Conservation (phyloP, 345 rosid species). For the Rhodomyrtus tomentosa region DNA sequence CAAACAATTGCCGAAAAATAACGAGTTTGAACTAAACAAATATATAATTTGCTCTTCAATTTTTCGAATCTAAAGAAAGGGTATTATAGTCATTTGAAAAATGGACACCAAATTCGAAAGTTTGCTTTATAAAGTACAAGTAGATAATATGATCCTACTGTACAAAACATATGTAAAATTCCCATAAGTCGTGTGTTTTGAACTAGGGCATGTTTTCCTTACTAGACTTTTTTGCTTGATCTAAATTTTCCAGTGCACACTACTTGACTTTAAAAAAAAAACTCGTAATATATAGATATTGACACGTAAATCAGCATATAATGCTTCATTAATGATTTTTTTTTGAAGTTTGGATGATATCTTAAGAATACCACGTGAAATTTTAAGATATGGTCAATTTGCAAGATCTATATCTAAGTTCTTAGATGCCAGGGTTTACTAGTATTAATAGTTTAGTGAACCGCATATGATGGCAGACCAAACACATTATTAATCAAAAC, state of each 20-base stretch:
- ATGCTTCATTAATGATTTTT: background rate
- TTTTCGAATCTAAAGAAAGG: background rate
- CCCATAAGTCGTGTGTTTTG: background rate
- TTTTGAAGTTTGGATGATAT: background rate
- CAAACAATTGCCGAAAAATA: background rate
- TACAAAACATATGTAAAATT: background rate
- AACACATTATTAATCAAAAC: slow-evolving; percentile 8
- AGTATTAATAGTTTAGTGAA: background rate
- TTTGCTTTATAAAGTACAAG: background rate
- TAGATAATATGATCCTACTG: background rate
- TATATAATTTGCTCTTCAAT: background rate
- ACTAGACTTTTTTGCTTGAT: background rate
- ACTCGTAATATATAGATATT: background rate
- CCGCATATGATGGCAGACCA: slow-evolving; percentile 10
- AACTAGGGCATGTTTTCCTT: background rate
- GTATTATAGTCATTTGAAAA: background rate
- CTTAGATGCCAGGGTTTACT: background rate
- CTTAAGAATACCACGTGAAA: background rate
- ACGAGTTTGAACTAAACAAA: no score
- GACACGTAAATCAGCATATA: background rate
- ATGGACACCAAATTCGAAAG: background rate
- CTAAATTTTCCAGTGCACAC: background rate
- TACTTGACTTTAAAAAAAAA: no score
- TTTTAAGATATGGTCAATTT: background rate
- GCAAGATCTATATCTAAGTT: background rate